Conservation (phyloP, 306 rosid species). For the Ochetophila trinervis region DNA sequence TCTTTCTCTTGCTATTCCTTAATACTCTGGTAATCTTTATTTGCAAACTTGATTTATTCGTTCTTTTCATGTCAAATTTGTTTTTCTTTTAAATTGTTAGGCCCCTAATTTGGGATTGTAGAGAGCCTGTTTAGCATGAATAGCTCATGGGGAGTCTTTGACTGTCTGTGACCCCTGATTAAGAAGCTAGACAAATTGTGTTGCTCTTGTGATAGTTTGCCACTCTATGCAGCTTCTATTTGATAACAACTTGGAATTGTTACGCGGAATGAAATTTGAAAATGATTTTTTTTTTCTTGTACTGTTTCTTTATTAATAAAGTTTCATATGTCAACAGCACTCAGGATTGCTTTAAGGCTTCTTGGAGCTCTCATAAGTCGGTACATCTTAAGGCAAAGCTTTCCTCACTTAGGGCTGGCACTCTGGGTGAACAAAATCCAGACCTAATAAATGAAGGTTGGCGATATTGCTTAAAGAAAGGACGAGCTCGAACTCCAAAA, state of each 20-base stretch:
- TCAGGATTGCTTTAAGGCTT: conserved; percentile 93
- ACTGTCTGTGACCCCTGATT: no score
- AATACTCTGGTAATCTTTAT: no score
- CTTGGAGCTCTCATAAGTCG: conserved; percentile 88
- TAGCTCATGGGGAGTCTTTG: no score
- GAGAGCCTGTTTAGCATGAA: no score
- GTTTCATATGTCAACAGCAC: conserved; percentile 54
- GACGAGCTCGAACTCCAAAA: conserved; percentile 77
- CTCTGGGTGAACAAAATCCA: conserved; percentile 41
- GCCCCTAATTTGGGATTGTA: no score
- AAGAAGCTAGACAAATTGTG: no score
- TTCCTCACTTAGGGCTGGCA: conserved; percentile 37
- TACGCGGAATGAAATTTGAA: background rate
- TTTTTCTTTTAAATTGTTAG: no score
- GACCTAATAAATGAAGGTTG: conserved; percentile 54
- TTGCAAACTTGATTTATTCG: background rate
- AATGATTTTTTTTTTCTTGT: background rate
- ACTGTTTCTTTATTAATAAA: background rate
- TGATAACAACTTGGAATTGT: background rate
- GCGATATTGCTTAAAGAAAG: conserved; percentile 77
- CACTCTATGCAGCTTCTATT: no score
- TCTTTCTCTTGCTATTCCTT: conserved; percentile 13
- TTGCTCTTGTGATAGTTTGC: no score
- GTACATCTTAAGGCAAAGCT: conserved; percentile 71
- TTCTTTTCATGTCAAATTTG: background rate